Evolutionary conservation across 768 basidiomycete species (phyloP).

Genomic region (Hypholoma fasciculare): DNA sequence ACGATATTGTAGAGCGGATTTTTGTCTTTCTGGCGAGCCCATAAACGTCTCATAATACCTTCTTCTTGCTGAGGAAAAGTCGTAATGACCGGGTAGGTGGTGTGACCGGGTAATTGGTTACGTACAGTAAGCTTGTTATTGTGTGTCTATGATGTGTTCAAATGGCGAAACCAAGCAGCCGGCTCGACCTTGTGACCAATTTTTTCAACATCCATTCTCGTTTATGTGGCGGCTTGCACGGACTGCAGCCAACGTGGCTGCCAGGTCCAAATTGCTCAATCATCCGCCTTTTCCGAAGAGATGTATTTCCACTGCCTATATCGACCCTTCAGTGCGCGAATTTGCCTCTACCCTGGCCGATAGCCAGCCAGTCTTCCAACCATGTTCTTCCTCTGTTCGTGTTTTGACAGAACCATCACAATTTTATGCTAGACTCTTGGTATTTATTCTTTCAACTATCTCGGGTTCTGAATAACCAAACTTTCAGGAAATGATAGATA

Average conservation of each 20-base stretch:
- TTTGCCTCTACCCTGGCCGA: slow-evolving; percentile 35
- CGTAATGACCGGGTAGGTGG: too few species aligned
- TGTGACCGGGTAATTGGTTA: too few species aligned
- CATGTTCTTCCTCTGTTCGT: slow-evolving; percentile 46
- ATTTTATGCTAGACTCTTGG: slow-evolving; percentile 59
- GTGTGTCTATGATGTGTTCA: not conserved
- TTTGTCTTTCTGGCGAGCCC: too few species aligned
- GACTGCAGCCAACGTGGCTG: not conserved
- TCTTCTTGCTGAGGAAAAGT: too few species aligned
- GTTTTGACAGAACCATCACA: slow-evolving; percentile 57
- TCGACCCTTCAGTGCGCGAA: slow-evolving; percentile 36
- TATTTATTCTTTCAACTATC: slow-evolving; percentile 27
- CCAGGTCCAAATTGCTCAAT: not conserved
- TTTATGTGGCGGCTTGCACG: slow-evolving; percentile 14
- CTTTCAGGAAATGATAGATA: slow-evolving; percentile 67
- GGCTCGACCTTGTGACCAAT: not conserved
- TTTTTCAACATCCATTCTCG: not conserved
- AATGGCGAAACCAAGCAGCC: not conserved
- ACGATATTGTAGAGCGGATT: too few species aligned
- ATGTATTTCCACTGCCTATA: slow-evolving; percentile 24
- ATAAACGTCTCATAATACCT: too few species aligned
- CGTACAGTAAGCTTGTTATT: too few species aligned
- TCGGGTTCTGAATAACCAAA: not conserved
- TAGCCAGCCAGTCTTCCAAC: slow-evolving; percentile 48
- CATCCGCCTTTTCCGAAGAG: slow-evolving; percentile 4